Evolutionary conservation across 2,329 filamentous ascomycete genomes (phyloP).

Genomic region (Clonostachys rosea): DNA sequence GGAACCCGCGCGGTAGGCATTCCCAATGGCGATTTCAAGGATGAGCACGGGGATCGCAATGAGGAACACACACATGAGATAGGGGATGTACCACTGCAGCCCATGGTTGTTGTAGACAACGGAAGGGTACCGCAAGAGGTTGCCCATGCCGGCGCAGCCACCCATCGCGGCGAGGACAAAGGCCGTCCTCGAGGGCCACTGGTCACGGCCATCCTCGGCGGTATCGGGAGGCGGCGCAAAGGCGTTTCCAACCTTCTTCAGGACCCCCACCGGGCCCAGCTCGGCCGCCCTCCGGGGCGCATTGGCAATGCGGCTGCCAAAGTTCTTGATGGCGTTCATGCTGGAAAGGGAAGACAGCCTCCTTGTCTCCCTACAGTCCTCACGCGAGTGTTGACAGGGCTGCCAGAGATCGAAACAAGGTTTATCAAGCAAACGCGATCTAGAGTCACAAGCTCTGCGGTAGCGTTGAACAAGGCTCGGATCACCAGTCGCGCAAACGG

Average conservation of each 20-base stretch:
- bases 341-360: neutral
- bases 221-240: slow-evolving; percentile 27
- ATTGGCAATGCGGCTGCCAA: slow-evolving; percentile 5
- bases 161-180: slow-evolving; percentile 56
- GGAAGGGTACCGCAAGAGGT: slow-evolving; percentile 52
- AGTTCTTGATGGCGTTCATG: slow-evolving; percentile 5
- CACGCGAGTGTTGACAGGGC: too few species aligned
- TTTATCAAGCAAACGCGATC: too few species aligned
- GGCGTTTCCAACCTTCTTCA: slow-evolving; percentile 22
- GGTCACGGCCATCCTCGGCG: slow-evolving; percentile 37
- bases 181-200: slow-evolving; percentile 49
- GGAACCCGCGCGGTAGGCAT: slow-evolving; percentile 50
- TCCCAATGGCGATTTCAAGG: slow-evolving; percentile 66
- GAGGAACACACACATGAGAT: slow-evolving; percentile 47
- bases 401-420: too few species aligned
- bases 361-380: too few species aligned
- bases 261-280: slow-evolving; percentile 5
- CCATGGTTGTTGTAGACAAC: slow-evolving; percentile 57
- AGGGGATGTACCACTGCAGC: slow-evolving; percentile 56
- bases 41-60: slow-evolving; percentile 52
- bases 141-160: slow-evolving; percentile 53
- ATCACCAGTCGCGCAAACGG: too few species aligned
- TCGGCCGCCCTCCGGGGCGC: slow-evolving; percentile 6
- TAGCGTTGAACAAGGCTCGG: too few species aligned
- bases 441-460: too few species aligned